These are phyloP conservation scores for Coemansia sp. DNA, from an alignment of 192 early-diverging fungal genomes.

Conservation along the genomic window DNA sequence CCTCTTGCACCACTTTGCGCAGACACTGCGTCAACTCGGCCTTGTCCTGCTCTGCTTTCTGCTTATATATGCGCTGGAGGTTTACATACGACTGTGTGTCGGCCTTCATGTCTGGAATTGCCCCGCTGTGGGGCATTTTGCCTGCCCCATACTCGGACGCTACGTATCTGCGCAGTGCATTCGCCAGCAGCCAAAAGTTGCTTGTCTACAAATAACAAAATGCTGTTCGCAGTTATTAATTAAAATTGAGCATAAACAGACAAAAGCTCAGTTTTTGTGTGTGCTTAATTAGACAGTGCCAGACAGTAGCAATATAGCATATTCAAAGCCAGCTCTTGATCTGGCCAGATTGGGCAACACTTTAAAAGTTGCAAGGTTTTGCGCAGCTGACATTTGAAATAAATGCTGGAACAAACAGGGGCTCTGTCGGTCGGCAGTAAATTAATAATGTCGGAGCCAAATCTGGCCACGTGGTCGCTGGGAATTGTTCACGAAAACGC, in stretches of 20 bases:
- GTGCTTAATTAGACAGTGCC: conserved; percentile 7
- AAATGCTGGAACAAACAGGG: neutral
- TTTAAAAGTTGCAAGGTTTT: neutral
- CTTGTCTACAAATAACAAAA: conserved; percentile 22
- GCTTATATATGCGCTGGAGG: conserved; percentile 82
- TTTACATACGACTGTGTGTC: conserved; percentile 84
- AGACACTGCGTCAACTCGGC: conserved; percentile 55
- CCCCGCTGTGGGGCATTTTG: conserved; percentile 77
- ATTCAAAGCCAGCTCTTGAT: neutral
- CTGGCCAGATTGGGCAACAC: neutral
- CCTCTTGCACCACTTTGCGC: conserved; percentile 42
- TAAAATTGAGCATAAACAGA: conserved; percentile 5
- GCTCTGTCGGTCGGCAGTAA: conserved; percentile 5
- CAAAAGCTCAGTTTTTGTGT: neutral
- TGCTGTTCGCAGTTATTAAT: conserved; percentile 9
- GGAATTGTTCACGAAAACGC: conserved; percentile 9
- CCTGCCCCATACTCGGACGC: conserved; percentile 64
- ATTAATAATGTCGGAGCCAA: conserved; percentile 7
- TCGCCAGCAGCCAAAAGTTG: conserved; percentile 83
- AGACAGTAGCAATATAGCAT: conserved; percentile 2
- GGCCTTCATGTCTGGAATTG: conserved; percentile 96
- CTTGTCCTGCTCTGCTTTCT: conserved; percentile 73
- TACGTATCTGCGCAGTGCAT: conserved; percentile 79
- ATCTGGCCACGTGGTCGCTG: conserved; percentile 5
- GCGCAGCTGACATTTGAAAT: conserved; percentile 5